Percentiles rank a stretch among this genome's conserved stretches.
These are phyloP conservation scores for Metschnikowia reukaufii DNA, from an alignment of 805 yeast species.

Conservation along the genomic window DNA sequence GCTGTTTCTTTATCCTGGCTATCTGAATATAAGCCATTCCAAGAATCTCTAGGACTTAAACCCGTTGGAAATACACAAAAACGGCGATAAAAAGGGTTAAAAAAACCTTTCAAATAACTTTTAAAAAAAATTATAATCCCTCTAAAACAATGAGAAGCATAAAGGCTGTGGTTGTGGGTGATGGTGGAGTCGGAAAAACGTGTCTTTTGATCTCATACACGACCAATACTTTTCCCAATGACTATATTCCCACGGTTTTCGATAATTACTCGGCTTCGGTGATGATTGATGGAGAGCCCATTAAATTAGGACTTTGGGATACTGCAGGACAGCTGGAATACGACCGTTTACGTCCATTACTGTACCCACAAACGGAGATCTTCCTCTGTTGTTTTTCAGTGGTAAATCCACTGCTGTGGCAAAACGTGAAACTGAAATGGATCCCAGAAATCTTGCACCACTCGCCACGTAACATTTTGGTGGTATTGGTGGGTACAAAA, in stretches of 20 bases:
- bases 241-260: conserved; percentile 91
- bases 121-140: background rate
- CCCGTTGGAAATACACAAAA: too few species aligned
- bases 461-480: conserved; percentile 66
- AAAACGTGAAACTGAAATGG: conserved; percentile 73
- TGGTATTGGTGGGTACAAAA: conserved; percentile 85
- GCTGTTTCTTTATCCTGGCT: too few species aligned
- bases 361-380: conserved; percentile 90
- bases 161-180: conserved; percentile 93
- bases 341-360: conserved; percentile 83
- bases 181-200: conserved; percentile 95
- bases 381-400: conserved; percentile 85
- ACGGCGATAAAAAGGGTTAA: background rate
- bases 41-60: too few species aligned
- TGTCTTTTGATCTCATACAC: conserved; percentile 86
- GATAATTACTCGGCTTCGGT: conserved; percentile 89
- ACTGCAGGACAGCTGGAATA: conserved; percentile 95
- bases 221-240: conserved; percentile 89
- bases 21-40: too few species aligned
- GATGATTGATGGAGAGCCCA: conserved; percentile 76
- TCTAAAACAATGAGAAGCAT: conserved; percentile 66
- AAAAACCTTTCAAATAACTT: too few species aligned
- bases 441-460: conserved; percentile 86
- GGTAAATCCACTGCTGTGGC: conserved; percentile 75
- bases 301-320: conserved; percentile 89